Evolutionary conservation across 2,329 filamentous ascomycete genomes (phyloP).

Genomic region (Hypoxylon sp.): DNA sequence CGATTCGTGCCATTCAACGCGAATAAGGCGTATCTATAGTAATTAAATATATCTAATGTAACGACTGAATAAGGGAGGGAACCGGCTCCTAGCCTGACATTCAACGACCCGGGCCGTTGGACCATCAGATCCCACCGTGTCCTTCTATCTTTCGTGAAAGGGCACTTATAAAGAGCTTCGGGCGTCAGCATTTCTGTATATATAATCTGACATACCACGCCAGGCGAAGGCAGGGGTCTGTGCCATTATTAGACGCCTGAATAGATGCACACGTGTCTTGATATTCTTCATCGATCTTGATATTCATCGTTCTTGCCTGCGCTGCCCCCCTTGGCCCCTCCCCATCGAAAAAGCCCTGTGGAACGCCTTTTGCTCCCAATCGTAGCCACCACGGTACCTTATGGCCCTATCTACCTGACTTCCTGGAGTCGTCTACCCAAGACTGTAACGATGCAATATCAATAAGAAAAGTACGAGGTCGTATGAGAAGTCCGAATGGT

Average conservation of each 20-base stretch:
- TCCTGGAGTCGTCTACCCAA: conserved; percentile 37
- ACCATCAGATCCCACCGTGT: conserved; percentile 12
- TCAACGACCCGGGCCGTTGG: conserved; percentile 26
- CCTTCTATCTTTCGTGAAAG: conserved; percentile 25
- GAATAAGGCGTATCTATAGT: conserved; percentile 26
- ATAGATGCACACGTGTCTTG: conserved; percentile 31
- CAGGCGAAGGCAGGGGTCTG: conserved; percentile 8
- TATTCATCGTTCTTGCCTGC: conserved; percentile 34
- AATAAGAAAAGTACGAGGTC: conserved; percentile 26
- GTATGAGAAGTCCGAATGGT: conserved; percentile 6
- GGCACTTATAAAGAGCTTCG: conserved; percentile 10
- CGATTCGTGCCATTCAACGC: conserved; percentile 13
- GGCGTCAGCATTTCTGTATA: conserved; percentile 30
- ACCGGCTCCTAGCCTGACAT: conserved; percentile 23
- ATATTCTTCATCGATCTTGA: conserved; percentile 36
- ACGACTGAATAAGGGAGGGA: conserved; percentile 36
- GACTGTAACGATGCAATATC: conserved; percentile 32
- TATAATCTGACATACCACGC: conserved; percentile 24
- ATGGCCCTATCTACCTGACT: conserved; percentile 17
- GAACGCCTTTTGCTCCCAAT: conserved; percentile 37
- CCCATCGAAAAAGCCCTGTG: conserved; percentile 14
- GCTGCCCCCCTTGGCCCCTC: conserved; percentile 2
- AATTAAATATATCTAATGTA: conserved; percentile 39
- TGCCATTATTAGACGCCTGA: conserved; percentile 18
- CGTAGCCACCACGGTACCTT: conserved; percentile 15